phyloP scores from a whole-genome alignment of 305 asterid species.

The Fraxinus ornus region DNA sequence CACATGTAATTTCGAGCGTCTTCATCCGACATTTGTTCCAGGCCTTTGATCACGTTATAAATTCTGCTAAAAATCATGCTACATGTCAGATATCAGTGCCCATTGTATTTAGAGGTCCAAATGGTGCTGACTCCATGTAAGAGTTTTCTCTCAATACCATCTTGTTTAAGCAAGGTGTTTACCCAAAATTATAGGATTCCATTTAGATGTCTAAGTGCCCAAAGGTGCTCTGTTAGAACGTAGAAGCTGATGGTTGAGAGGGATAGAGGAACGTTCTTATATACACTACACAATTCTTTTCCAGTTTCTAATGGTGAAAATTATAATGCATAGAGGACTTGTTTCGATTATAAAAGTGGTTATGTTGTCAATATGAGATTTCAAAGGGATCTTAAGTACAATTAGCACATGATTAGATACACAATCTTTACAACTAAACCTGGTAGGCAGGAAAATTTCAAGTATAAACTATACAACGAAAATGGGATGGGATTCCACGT shows the following conservation, averaged over 20 bases:
- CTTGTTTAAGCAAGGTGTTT: background rate
- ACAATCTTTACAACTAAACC: background rate
- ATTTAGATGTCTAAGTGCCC: background rate
- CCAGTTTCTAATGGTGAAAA: background rate
- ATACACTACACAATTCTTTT: background rate
- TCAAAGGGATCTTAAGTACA: background rate
- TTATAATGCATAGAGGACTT: background rate
- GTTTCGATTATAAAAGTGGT: background rate
- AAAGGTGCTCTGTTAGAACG: background rate
- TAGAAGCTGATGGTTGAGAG: background rate
- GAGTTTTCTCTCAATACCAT: slow-evolving; percentile 2
- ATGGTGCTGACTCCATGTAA: slow-evolving; percentile 97
- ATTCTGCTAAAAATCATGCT: slow-evolving; percentile 27
- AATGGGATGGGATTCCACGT: background rate
- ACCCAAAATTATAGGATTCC: background rate
- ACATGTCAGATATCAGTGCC: slow-evolving; percentile 8
- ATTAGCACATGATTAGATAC: background rate
- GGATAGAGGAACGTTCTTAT: background rate
- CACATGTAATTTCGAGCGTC: background rate
- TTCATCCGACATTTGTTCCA: background rate
- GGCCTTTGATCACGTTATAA: background rate
- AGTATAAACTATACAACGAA: slow-evolving; percentile 32
- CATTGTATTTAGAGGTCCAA: background rate
- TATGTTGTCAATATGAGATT: background rate
- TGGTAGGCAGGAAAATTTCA: background rate